Conservation (phyloP, 257 asterid genomes). For the Jacaranda mimosifolia region DNA sequence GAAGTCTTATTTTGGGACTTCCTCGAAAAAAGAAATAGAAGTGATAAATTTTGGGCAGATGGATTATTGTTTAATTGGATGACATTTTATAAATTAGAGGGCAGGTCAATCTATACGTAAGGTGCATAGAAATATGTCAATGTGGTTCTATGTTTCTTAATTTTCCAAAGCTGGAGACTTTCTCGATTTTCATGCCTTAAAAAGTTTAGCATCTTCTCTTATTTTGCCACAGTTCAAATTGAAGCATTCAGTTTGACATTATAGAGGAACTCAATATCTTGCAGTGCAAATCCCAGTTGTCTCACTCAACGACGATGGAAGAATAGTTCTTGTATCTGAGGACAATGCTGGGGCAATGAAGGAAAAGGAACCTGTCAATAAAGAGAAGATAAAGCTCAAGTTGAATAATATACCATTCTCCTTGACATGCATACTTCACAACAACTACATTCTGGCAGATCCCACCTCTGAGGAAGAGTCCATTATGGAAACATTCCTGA, state of each 20-base stretch:
- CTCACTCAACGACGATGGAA: constrained; percentile 82
- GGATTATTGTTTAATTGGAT: background rate
- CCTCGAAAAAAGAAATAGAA: background rate
- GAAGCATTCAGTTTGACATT: background rate
- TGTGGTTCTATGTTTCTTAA: background rate
- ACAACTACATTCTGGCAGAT: constrained; percentile 91
- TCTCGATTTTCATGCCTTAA: background rate
- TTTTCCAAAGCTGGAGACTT: background rate
- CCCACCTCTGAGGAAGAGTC: constrained; percentile 98
- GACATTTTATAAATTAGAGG: background rate
- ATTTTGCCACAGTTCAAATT: background rate
- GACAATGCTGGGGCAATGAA: constrained; percentile 54
- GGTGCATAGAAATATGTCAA: background rate
- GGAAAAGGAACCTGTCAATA: constrained; percentile 74
- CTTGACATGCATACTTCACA: constrained; percentile 85
- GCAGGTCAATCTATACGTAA: background rate
- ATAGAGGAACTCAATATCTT: constrained; percentile 34
- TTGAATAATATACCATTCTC: constrained; percentile 65
- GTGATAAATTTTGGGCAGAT: background rate
- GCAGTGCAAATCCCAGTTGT: constrained; percentile 92
- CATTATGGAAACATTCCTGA: constrained; percentile 80
- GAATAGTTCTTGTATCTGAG: constrained; percentile 71
- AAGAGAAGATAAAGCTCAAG: constrained; percentile 79
- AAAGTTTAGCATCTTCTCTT: background rate
- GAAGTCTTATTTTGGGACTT: background rate